Base-by-base conservation (phyloP, 441 rosid genomes). In the Pelargonium myrrhifolium region DNA sequence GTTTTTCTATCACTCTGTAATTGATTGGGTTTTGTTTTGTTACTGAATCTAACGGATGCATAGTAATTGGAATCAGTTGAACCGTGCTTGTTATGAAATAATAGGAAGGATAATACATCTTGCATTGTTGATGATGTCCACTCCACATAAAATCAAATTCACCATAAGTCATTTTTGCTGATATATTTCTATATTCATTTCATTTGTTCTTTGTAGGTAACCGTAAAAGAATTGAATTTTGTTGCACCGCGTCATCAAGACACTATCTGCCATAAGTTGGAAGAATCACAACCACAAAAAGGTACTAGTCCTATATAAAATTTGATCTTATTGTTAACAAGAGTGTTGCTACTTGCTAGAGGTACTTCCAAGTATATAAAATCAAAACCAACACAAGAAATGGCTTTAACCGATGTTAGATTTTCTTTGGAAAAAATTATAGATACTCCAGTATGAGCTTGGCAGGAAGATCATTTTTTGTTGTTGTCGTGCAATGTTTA, bases 161-260 rank as follows among this genome's bases (percentile, higher is more conserved):
- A 1, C n/a, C n/a, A 10, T 45, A 45, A 45, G 3, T 14, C 28
- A 3, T 24, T 24, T 69, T 6, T 26, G 21, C 9, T 42, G 42
- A 61, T 28, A 20, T 21, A 53, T 37, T 31, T 6, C 45, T 8
- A 18, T 66, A 51, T 63, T 20, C 26, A 9, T 64, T 71, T 62
- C 3, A 4, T 69, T 11, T 72, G 37, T 65, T 66, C 11, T 66
- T 18, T 74, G 72, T 75, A 87, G 97, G 82, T 90, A 64, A 76
- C 10, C 12, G 96, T 79, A 12, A 77, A 68, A 45, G 90, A 90
- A 60, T 69, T 86, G 71, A 77, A 71, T 68, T 84, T 76, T 71
- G 88, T 80, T 61, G 67, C 75, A 18, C 87, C 72, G 68, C 71
- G 53, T 62, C 74, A 75, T 70, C 71, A 69, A 21, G 68, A 45